Conservation (phyloP, 1,284 basidiomycete species). For the Microbotryum scabiosae region DNA sequence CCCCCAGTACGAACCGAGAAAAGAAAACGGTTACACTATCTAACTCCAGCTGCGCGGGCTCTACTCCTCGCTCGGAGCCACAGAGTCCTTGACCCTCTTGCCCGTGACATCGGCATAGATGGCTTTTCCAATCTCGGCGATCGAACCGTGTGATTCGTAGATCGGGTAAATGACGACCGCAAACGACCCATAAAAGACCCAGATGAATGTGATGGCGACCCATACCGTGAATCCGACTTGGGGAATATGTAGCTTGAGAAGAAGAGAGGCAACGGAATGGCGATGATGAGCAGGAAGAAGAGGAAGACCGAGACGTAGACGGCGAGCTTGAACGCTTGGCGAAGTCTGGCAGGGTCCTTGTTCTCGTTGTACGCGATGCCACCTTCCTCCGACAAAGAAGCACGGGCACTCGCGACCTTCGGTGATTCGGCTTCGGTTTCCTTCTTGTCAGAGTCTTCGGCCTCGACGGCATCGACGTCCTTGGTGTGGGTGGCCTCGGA, state of each 20-base stretch:
- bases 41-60: too few relatives aligned
- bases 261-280: constrained; percentile 72
- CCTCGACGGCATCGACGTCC: constrained; percentile 34
- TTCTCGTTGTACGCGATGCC: constrained; percentile 48
- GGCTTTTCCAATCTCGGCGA: constrained; percentile 8
- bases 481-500: constrained; percentile 29
- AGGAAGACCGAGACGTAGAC: constrained; percentile 59
- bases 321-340: constrained; percentile 68
- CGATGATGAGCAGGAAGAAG: constrained; percentile 42
- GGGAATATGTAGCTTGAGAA: constrained; percentile 65
- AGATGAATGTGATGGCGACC: constrained; percentile 44
- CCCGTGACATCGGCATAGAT: constrained; percentile 10
- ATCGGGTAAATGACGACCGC: constrained; percentile 30
- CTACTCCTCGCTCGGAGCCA: too few relatives aligned
- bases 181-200: constrained; percentile 25
- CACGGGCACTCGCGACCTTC: background rate
- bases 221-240: constrained; percentile 56
- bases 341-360: constrained; percentile 53
- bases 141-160: constrained; percentile 18
- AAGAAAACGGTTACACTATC: too few relatives aligned
- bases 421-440: constrained; percentile 37
- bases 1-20: too few relatives aligned
- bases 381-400: background rate
- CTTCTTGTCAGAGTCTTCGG: constrained; percentile 42
- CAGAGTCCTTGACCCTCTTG: constrained; percentile 1